Evolutionary conservation across 305 asterid genomes (phyloP), one percentile per base, ranked within the genome.

Genomic region (Fraxinus dipetala): DNA sequence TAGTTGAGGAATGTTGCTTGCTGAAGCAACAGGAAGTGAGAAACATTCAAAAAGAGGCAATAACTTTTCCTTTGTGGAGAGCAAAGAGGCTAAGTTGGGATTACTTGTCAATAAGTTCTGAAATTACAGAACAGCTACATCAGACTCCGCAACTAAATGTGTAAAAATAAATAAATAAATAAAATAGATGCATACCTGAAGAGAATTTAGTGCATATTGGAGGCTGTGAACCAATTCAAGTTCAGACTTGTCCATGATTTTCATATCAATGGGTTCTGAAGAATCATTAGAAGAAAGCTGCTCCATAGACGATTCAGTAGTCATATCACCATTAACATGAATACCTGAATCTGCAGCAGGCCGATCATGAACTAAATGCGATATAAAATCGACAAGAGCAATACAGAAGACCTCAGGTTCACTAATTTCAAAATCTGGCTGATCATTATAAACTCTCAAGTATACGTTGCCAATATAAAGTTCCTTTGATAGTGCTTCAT

Each of bases 11-110:
- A 94, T 90, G 84, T 92, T 93, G 95, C 90, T 90, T 31, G 87
- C 78, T 59, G 98, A 90, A 83, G 98, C 91, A 88, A 91, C 91
- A 80, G 95, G 94, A 79, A 92, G 97, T 85, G 99, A 89, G 86
- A 94, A 93, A 87, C 99, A 96, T 85, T 96, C 98, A 79, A 96
- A 96, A 77, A 96, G 90, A 82, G 99, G 98, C 86, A 91, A 87
- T 82, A 96, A 86, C 85, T 94, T 96, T 79, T 96, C 98, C 88
- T 94, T 96, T 54, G 93, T 89, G 84, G 99, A 90, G 80, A 96
- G 89, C 79, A 92, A 94, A 2, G 98, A 94, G 80, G 99, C 99
- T 88, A 93, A 89, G 86, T 86, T 91, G 78, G 99, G 99, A 84
- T 84, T 93, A 90, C 83, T 91, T 5, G 98, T 94, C 86, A 96